Evolutionary conservation across 768 basidiomycete genomes (phyloP).

Genomic region (Brasilioporus rufonigricans): DNA sequence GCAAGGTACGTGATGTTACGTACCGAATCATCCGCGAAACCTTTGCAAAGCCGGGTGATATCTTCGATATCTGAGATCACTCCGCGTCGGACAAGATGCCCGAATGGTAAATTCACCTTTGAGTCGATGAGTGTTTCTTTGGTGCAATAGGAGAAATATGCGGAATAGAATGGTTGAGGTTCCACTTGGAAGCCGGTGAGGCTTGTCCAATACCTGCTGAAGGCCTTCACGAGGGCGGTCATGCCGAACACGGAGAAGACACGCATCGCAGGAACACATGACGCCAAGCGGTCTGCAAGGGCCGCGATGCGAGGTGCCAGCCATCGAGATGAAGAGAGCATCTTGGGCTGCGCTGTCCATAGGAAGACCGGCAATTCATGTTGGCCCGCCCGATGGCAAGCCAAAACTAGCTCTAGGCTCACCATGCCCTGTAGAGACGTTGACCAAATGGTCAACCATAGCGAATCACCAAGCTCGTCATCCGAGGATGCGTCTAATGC

Average conservation of each 20-base stretch:
- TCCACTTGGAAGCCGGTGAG: constrained; percentile 38
- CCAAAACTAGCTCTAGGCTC: constrained; percentile 43
- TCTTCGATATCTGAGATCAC: constrained; percentile 35
- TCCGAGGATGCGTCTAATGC: constrained; percentile 22
- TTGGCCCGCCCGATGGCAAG: constrained; percentile 43
- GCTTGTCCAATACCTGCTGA: constrained; percentile 43
- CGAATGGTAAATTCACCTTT: constrained; percentile 27
- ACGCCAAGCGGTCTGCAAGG: constrained; percentile 37
- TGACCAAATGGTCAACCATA: constrained; percentile 55
- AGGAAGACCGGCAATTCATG: constrained; percentile 55
- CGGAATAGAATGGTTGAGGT: constrained; percentile 49
- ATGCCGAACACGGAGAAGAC: constrained; percentile 54
- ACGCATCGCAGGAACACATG: constrained; percentile 40
- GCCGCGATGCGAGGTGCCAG: constrained; percentile 35
- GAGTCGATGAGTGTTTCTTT: constrained; percentile 34
- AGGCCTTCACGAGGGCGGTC: constrained; percentile 39
- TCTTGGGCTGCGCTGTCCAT: constrained; percentile 38
- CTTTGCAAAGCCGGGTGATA: constrained; percentile 46
- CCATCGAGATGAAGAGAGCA: constrained; percentile 26
- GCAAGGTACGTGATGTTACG: constrained; percentile 18
- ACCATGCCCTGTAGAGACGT: constrained; percentile 27
- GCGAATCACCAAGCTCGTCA: constrained; percentile 26
- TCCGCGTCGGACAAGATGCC: constrained; percentile 40
- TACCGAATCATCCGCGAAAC: constrained; percentile 53
- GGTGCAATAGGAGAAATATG: constrained; percentile 46